These are phyloP conservation scores for Neurospora sp. DNA, from an alignment of 495 filamentous ascomycete species.

Conservation along the genomic window DNA sequence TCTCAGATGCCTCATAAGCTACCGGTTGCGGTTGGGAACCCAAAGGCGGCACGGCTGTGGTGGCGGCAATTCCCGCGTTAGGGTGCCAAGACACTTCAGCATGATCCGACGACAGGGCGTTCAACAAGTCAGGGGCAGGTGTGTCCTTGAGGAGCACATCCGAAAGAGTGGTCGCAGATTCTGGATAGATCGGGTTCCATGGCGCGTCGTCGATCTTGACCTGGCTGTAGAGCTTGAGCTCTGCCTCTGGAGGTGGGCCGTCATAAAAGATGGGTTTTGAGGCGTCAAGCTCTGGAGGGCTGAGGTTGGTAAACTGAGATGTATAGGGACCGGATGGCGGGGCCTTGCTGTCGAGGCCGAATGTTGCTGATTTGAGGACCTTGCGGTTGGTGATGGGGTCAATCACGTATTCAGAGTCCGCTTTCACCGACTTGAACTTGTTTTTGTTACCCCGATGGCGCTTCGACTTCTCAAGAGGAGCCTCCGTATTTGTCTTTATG, in stretches of 20 bases:
- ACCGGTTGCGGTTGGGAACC: not conserved
- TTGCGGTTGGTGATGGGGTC: constrained; percentile 57
- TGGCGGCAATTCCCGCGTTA: constrained; percentile 5
- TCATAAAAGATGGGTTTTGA: constrained; percentile 21
- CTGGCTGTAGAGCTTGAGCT: constrained; percentile 28
- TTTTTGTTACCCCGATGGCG: not conserved
- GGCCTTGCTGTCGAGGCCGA: constrained; percentile 18
- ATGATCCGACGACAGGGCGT: constrained; percentile 7
- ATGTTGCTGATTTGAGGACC: constrained; percentile 21
- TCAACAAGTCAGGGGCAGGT: not conserved
- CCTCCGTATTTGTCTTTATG: not conserved
- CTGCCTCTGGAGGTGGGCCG: constrained; percentile 23
- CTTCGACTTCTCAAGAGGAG: not conserved
- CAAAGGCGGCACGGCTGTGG: not conserved
- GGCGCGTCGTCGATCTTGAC: constrained; percentile 20
- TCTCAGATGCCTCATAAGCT: not conserved
- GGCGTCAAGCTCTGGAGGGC: constrained; percentile 10
- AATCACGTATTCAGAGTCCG: constrained; percentile 33
- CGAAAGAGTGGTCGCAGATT: not conserved
- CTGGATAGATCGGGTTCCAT: not conserved
- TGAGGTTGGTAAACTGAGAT: constrained; percentile 24
- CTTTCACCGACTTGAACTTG: not conserved
- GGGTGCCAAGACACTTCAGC: constrained; percentile 16
- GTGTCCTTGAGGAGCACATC: constrained; percentile 10
- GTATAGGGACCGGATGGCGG: constrained; percentile 28